Percentiles rank a stretch among this genome's conserved stretches.
These are phyloP conservation scores for Pestalotiopsis fici DNA, from an alignment of 2,329 filamentous ascomycete species.

Conservation along the genomic window DNA sequence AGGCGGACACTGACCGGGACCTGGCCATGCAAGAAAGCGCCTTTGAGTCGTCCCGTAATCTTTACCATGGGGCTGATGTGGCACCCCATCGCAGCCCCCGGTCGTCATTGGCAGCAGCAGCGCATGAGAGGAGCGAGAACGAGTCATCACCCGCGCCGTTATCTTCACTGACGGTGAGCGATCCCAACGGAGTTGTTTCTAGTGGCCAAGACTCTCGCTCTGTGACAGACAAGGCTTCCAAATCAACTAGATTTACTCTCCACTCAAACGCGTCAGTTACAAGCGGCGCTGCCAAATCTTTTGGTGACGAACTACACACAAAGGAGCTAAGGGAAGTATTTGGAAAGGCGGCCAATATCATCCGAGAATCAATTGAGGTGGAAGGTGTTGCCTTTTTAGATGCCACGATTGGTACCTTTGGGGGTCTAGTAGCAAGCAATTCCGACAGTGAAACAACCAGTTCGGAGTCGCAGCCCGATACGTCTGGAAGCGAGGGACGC, in stretches of 20 bases:
- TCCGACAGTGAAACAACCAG: background rate
- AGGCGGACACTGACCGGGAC: background rate
- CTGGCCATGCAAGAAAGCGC: background rate
- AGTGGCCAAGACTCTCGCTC: background rate
- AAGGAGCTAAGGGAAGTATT: conserved; percentile 28
- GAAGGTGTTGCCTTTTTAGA: conserved; percentile 39
- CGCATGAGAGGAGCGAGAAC: background rate
- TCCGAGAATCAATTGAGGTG: conserved; percentile 42
- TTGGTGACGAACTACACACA: conserved; percentile 8
- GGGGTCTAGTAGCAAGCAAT: conserved; percentile 6
- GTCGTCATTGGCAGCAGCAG: background rate
- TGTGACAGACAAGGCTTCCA: background rate
- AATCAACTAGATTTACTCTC: conserved; percentile 4
- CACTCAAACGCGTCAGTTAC: background rate
- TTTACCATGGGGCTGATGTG: background rate
- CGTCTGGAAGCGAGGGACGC: conserved; percentile 19
- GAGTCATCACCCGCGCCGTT: background rate
- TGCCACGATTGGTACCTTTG: conserved; percentile 21
- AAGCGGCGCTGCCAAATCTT: background rate
- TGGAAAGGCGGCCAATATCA: conserved; percentile 41
- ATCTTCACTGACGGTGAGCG: background rate
- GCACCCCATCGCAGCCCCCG: background rate
- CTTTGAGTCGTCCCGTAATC: background rate
- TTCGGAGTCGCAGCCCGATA: conserved; percentile 9
- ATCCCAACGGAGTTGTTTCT: background rate